Base-by-base conservation (phyloP, 2,329 filamentous ascomycete genomes). In the Fusarium chlamydosporum region DNA sequence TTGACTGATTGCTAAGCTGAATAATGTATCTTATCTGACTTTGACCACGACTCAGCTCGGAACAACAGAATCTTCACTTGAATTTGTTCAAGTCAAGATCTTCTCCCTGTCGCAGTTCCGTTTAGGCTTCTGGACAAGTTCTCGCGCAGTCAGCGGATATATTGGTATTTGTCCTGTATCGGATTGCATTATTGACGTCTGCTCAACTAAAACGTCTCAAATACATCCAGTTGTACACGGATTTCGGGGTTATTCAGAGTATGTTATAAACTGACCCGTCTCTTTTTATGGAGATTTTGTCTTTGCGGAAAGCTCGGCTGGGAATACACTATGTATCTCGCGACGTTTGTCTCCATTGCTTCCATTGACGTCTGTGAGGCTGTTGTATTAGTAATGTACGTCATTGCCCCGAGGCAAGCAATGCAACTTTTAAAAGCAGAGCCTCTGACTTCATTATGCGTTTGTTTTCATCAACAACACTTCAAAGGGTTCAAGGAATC, bases 331-430 rank as follows among this genome's bases (percentile, higher is more conserved):
- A 29, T 8, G 29, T 38, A 66, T 57, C 46, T 38, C 34, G 23
- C 34, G n/a, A 40, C 23, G 12, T 16, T 18, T 18, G 61, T 59
- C 27, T 37, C 45, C 29, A 47, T 42, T 45, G 51, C 34, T 54
- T 52, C 37, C 37, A 54, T 60, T 53, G 33, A 42, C 41, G 41
- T 54, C 56, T 54, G 45, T 38, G 56, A 56, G 33, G 20, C 27
- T 34, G 64, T 33, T 31, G 71, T 68, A 74, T 74, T 74, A 74
- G 61, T 74, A 74, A 74, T 74, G 57, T 68, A 58, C 62, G 58
- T 71, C 67, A 65, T 65, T 58, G 58, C 46, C 33, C 57, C 48
- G 46, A 10, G 45, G 27, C 61, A 45, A 40, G 26, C 48, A 45
- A 47, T 50, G 54, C 27, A 48, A 43, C 50, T 20, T 15, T 55